phyloP scores from a whole-genome alignment of 345 rosid species.

The Linum tenue region DNA sequence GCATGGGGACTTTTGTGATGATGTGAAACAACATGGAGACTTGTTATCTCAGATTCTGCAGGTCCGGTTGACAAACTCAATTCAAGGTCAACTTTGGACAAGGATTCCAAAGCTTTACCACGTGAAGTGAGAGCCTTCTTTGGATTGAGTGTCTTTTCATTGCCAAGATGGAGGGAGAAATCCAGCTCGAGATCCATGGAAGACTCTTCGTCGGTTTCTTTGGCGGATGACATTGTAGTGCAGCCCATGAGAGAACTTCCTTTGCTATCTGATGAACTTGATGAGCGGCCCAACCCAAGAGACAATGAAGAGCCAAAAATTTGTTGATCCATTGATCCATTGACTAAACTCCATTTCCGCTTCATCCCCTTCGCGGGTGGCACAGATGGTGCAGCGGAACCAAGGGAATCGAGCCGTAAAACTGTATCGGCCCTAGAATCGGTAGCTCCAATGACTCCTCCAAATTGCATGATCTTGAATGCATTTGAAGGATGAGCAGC shows the following conservation, averaged over 20 bases:
- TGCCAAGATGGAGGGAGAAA: conserved; percentile 74
- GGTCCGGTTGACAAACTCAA: conserved; percentile 66
- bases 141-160: conserved; percentile 36
- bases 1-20: conserved; percentile 23
- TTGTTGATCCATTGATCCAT: conserved; percentile 30
- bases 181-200: conserved; percentile 78
- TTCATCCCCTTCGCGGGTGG: conserved; percentile 48
- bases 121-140: conserved; percentile 30
- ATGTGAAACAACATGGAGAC: conserved; percentile 3
- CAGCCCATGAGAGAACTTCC: conserved; percentile 75
- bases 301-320: conserved; percentile 49
- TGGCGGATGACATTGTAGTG: conserved; percentile 61
- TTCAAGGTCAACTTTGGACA: conserved; percentile 60
- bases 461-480: conserved; percentile 38
- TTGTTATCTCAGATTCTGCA: conserved; percentile 61
- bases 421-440: conserved; percentile 43
- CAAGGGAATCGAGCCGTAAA: conserved; percentile 66
- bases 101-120: conserved; percentile 25
- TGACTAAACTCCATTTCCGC: conserved; percentile 62
- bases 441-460: conserved; percentile 22
- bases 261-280: conserved; percentile 90
- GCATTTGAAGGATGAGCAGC: conserved; percentile 42
- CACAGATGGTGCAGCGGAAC: conserved; percentile 32
- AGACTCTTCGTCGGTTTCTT: conserved; percentile 81
- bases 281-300: conserved; percentile 58